phyloP scores from a whole-genome alignment of 2,329 filamentous ascomycete species.

The Dactylellina cionopaga region DNA sequence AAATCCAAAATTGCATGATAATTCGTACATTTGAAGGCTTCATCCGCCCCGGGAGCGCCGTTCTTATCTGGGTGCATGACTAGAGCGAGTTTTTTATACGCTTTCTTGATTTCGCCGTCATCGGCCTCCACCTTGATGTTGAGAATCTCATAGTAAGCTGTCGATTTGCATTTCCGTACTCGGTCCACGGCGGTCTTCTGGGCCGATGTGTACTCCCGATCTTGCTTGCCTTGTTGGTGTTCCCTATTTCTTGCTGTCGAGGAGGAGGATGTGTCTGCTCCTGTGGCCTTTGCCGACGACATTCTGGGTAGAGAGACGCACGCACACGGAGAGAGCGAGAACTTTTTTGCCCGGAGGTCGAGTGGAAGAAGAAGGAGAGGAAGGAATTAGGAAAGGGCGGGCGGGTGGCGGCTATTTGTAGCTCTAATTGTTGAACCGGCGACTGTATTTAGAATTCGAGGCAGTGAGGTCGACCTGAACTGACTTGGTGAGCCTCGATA shows the following conservation, averaged over 20 bases:
- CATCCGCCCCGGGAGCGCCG: conserved; percentile 91
- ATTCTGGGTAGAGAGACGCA: not conserved
- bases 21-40: conserved; percentile 86
- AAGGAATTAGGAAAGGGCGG: not conserved
- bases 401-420: not conserved
- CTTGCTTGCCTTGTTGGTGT: conserved; percentile 80
- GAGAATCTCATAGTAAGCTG: conserved; percentile 95
- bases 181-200: conserved; percentile 91
- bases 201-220: conserved; percentile 82
- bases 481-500: conserved; percentile 12
- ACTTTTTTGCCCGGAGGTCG: conserved; percentile 13
- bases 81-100: conserved; percentile 91
- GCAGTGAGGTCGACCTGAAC: not conserved
- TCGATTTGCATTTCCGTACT: conserved; percentile 83
- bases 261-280: conserved; percentile 43
- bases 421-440: not conserved
- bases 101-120: conserved; percentile 94
- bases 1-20: not conserved
- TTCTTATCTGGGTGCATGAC: conserved; percentile 99
- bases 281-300: conserved; percentile 46
- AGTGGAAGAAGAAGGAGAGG: not conserved
- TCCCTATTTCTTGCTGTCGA: conserved; percentile 64
- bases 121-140: conserved; percentile 74
- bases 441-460: not conserved
- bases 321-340: not conserved